phyloP scores from a whole-genome alignment of 2,329 filamentous ascomycete genomes.

The Venturiaceae sp. region DNA sequence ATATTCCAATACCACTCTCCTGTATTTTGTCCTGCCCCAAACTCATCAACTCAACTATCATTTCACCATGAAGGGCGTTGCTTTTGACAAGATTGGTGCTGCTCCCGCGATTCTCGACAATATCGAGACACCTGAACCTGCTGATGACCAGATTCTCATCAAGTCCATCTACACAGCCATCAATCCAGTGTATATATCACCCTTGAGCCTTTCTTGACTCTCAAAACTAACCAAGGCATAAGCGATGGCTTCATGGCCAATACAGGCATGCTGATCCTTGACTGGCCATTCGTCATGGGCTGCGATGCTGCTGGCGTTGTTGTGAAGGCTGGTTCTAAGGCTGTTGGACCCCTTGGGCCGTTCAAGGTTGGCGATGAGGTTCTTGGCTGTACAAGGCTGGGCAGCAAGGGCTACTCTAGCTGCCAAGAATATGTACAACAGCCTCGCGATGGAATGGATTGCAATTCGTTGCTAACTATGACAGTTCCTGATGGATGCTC shows the following conservation, averaged over 20 bases:
- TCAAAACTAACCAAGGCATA: background rate
- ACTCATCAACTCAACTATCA: no score
- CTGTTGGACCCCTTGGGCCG: slow-evolving; percentile 12
- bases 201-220: background rate
- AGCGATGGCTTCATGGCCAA: slow-evolving; percentile 19
- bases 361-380: slow-evolving; percentile 22
- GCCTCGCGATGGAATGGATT: background rate
- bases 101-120: slow-evolving; percentile 11
- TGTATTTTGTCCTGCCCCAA: no score
- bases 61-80: slow-evolving; percentile 14
- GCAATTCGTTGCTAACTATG: slow-evolving; percentile 2
- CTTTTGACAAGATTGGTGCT: slow-evolving; percentile 10
- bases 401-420: slow-evolving; percentile 14
- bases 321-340: slow-evolving; percentile 19
- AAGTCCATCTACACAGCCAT: slow-evolving; percentile 21
- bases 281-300: slow-evolving; percentile 21
- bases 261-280: slow-evolving; percentile 18
- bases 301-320: slow-evolving; percentile 20
- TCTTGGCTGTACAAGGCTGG: slow-evolving; percentile 21
- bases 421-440: slow-evolving; percentile 18
- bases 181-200: slow-evolving; percentile 20
- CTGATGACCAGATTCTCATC: slow-evolving; percentile 20
- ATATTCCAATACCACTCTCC: no score
- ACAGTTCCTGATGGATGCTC: slow-evolving; percentile 22
- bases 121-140: slow-evolving; percentile 16